Evolutionary conservation across 352 stramenopile genomes (phyloP), one percentile per base, ranked within the genome.

Genomic region (Phytophthora brassicae): DNA sequence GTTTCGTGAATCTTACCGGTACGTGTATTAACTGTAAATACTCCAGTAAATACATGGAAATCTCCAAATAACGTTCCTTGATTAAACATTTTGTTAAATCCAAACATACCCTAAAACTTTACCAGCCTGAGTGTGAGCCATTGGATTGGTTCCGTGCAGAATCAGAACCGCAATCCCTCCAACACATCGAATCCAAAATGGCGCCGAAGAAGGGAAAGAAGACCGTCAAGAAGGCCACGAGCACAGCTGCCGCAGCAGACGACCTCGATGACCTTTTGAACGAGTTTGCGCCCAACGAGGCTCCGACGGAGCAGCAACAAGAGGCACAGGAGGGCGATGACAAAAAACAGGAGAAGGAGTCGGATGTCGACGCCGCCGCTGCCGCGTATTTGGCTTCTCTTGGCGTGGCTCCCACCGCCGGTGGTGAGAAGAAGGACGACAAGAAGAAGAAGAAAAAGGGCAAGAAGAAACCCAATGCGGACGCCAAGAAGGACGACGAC

Each of bases 381-480:
- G 86, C 84, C 31, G 86, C 81, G 33, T 90, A 90, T 52, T 56
- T 94, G 52, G 84, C 84, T 54, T 90, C 80, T 56, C 68, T 94
- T 33, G 86, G 84, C 45, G 78, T 94, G 23, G 72, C 83, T 23
- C 69, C 86, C 13, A 41, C 13, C 35, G 68, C 68, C 12, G 75
- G 69, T 24, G 73, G 56, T 4, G 83, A 86, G 26, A 89, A 86
- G 54, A 87, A 85, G 56, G 77, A 92, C 53, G 75, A 91, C 58
- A 92, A 94, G 70, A 88, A 94, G 68, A 88, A 89, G 68, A 90
- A 92, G 69, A 88, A 94, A 50, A 89, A 89, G 55, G 86, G 87
- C 49, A 88, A 89, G 61, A 89, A 88, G 75, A 90, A 92, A 60
- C 76, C 79, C 26, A 62, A 66, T 49, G 64, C 63, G 4, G 58